Evolutionary conservation across 306 rosid genomes (phyloP).

Genomic region (Aeschynomene evenia): DNA sequence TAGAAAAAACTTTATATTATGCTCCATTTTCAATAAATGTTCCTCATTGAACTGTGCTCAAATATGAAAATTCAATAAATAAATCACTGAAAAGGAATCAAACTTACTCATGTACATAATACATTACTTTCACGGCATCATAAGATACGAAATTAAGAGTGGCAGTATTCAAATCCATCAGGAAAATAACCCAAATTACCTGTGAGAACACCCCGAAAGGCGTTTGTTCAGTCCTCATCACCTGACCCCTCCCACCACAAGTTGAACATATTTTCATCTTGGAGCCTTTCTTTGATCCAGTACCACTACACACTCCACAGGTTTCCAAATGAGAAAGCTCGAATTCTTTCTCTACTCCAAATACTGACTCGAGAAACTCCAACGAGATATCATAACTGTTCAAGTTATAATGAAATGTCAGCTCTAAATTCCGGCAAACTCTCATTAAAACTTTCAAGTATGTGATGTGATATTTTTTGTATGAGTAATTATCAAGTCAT

Average conservation of each 20-base stretch:
- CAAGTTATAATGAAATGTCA: constrained; percentile 39
- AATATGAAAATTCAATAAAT: too few relatives aligned
- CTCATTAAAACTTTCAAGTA: constrained; percentile 3
- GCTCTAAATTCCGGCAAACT: constrained; percentile 26
- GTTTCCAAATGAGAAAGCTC: constrained; percentile 95
- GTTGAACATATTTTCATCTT: constrained; percentile 90
- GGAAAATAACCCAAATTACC: constrained; percentile 49
- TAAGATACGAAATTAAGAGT: constrained; percentile 16
- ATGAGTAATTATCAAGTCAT: constrained; percentile 7
- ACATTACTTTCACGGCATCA: constrained; percentile 9
- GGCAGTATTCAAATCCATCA: background rate
- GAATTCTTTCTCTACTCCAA: constrained; percentile 90
- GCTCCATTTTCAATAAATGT: too few relatives aligned
- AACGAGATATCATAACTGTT: constrained; percentile 85
- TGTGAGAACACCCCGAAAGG: constrained; percentile 98
- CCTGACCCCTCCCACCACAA: constrained; percentile 99
- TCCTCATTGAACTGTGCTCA: too few relatives aligned
- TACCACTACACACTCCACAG: constrained; percentile 83
- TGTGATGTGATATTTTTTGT: background rate
- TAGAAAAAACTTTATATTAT: background rate
- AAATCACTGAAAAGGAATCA: too few relatives aligned
- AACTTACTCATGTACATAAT: background rate
- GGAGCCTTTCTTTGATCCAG: constrained; percentile 82
- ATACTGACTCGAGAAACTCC: constrained; percentile 82
- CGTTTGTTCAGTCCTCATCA: constrained; percentile 99